phyloP scores from a whole-genome alignment of 208 protist genomes.

The Trypanosoma theileri region DNA sequence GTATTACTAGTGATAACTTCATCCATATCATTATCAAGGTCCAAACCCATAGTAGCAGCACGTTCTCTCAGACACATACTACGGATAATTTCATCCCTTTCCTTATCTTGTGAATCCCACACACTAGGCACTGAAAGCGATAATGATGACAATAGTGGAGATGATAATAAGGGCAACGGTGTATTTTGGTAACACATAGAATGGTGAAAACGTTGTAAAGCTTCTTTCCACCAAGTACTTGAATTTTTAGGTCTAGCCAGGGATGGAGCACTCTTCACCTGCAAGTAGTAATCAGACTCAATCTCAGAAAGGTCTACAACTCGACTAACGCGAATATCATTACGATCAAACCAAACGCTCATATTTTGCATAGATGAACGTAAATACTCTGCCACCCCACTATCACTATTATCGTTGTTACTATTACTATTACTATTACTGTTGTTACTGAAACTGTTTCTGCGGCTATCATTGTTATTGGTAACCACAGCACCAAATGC shows the following conservation, averaged over 20 bases:
- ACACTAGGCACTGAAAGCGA: too few relatives aligned
- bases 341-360: too few relatives aligned
- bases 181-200: background rate
- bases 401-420: background rate
- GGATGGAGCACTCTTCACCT: constrained; percentile 36
- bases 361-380: too few relatives aligned
- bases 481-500: background rate
- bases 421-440: background rate
- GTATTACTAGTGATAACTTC: background rate
- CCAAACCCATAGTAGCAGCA: constrained; percentile 4
- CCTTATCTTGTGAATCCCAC: background rate
- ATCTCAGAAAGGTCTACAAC: constrained; percentile 32
- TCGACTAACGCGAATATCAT: background rate
- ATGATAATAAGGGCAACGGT: background rate
- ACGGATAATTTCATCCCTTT: constrained; percentile 10
- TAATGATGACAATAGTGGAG: background rate
- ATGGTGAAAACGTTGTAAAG: constrained; percentile 31
- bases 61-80: constrained; percentile 18
- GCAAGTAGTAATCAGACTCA: constrained; percentile 67
- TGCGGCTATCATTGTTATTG: too few relatives aligned
- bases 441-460: background rate
- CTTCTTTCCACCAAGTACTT: constrained; percentile 54
- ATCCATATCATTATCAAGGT: background rate
- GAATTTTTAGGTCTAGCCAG: constrained; percentile 26
- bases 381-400: too few relatives aligned